These are phyloP conservation scores for Phyllosticta capitalensis DNA, from an alignment of 2,329 filamentous ascomycete genomes.

Conservation along the genomic window DNA sequence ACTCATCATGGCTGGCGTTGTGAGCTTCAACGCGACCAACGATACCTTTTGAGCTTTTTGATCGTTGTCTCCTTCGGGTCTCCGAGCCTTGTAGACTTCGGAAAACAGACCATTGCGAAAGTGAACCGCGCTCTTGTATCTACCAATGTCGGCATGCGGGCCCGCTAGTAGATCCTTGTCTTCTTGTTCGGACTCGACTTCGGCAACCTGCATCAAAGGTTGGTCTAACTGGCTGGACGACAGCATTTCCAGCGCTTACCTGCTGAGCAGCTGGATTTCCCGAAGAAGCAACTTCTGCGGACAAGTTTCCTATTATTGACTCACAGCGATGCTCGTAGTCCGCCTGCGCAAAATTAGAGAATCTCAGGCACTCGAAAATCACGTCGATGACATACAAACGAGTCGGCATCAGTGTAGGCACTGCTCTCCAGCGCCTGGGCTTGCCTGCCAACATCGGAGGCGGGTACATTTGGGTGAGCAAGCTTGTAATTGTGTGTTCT, in stretches of 20 bases:
- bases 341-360: slow-evolving; percentile 22
- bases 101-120: slow-evolving; percentile 66
- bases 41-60: slow-evolving; percentile 12
- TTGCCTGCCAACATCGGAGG: slow-evolving; percentile 42
- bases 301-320: slow-evolving; percentile 2
- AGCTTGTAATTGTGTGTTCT: slow-evolving; percentile 42
- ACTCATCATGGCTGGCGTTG: slow-evolving; percentile 59
- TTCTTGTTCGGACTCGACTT: neutral
- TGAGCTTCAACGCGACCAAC: slow-evolving; percentile 73
- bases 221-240: slow-evolving; percentile 5
- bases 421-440: slow-evolving; percentile 59
- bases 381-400: slow-evolving; percentile 39
- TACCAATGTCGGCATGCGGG: slow-evolving; percentile 33
- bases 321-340: slow-evolving; percentile 23
- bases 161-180: neutral
- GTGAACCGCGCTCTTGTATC: slow-evolving; percentile 47
- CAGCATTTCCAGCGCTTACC: neutral
- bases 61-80: slow-evolving; percentile 23
- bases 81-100: slow-evolving; percentile 62
- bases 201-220: neutral
- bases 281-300: neutral
- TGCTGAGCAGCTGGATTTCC: neutral
- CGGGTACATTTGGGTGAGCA: slow-evolving; percentile 34
- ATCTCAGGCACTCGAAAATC: neutral
- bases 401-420: slow-evolving; percentile 49